A percentile compares a stretch with the other conserved stretches of the same genome.
These are phyloP conservation scores for Zanthoxylum bungeanum DNA, from an alignment of 345 rosid species.

Conservation along the genomic window DNA sequence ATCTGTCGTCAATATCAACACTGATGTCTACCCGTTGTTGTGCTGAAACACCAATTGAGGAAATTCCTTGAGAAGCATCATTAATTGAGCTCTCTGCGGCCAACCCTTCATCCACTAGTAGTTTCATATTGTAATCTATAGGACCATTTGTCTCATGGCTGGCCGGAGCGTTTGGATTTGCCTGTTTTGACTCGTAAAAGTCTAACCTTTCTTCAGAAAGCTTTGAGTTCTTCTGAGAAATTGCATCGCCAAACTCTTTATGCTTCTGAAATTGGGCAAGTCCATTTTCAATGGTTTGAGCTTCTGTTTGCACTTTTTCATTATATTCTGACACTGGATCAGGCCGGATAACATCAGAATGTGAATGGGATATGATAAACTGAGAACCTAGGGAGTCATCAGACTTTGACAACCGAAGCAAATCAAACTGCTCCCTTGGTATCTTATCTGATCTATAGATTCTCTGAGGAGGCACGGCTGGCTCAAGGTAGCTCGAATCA, in stretches of 20 bases:
- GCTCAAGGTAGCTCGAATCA: constrained; percentile 51
- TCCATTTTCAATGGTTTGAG: constrained; percentile 37
- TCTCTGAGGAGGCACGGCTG: constrained; percentile 45
- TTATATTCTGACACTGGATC: constrained; percentile 38
- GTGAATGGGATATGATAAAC: constrained; percentile 51
- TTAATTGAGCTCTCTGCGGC: constrained; percentile 22
- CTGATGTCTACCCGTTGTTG: constrained; percentile 56
- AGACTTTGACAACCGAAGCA: constrained; percentile 72
- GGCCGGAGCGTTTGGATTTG: constrained; percentile 22
- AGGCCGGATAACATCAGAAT: constrained; percentile 35
- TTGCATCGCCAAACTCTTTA: constrained; percentile 37
- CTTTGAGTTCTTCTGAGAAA: constrained; percentile 37
- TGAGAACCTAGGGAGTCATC: constrained; percentile 72
- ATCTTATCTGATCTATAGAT: constrained; percentile 69
- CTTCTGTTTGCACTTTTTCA: constrained; percentile 37
- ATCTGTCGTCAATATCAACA: constrained; percentile 79
- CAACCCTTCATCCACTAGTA: constrained; percentile 15
- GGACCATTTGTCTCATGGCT: constrained; percentile 11
- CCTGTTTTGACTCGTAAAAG: constrained; percentile 29
- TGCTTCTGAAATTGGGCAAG: constrained; percentile 36
- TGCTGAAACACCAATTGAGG: constrained; percentile 30
- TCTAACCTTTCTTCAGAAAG: constrained; percentile 35
- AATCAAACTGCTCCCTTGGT: constrained; percentile 64
- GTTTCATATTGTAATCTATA: constrained; percentile 19
- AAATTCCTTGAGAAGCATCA: constrained; percentile 32